phyloP scores from a whole-genome alignment of 495 filamentous ascomycete species.

The Lasiosphaeriaceae sp. region DNA sequence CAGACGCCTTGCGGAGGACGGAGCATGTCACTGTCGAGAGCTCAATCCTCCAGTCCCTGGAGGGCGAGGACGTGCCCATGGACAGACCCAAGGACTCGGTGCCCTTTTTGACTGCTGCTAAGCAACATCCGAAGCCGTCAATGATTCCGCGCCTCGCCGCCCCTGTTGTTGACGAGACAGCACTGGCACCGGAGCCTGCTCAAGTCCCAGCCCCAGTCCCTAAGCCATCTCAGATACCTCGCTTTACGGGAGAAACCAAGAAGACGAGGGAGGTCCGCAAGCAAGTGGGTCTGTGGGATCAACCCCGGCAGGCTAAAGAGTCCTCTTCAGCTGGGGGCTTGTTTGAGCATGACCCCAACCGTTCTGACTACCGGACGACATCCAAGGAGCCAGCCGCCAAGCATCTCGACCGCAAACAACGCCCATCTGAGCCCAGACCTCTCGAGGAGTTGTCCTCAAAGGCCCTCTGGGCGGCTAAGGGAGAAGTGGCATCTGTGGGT shows the following conservation, averaged over 20 bases:
- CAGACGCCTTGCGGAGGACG: neutral
- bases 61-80: conserved; percentile 2
- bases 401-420: conserved; percentile 23
- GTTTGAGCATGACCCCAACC: conserved; percentile 19
- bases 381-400: conserved; percentile 33
- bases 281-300: conserved; percentile 24
- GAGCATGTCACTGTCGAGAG: conserved; percentile 22
- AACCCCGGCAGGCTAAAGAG: neutral
- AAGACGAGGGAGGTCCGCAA: conserved; percentile 13
- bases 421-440: conserved; percentile 11
- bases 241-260: conserved; percentile 10
- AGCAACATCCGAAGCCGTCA: conserved; percentile 14
- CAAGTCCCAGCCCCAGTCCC: neutral
- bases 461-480: conserved; percentile 28
- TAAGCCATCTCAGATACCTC: conserved; percentile 12
- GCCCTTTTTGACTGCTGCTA: conserved; percentile 2
- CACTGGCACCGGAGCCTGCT: neutral
- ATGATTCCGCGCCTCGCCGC: conserved; percentile 7
- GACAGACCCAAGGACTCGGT: neutral
- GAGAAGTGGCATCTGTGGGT: conserved; percentile 19
- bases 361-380: conserved; percentile 30
- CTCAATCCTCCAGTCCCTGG: conserved; percentile 23
- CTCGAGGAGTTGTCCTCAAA: conserved; percentile 24
- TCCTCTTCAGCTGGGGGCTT: conserved; percentile 10
- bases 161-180: conserved; percentile 1